Evolutionary conservation across 1,284 basidiomycete species (phyloP).

Genomic region (Cutaneotrichosporon sp.): DNA sequence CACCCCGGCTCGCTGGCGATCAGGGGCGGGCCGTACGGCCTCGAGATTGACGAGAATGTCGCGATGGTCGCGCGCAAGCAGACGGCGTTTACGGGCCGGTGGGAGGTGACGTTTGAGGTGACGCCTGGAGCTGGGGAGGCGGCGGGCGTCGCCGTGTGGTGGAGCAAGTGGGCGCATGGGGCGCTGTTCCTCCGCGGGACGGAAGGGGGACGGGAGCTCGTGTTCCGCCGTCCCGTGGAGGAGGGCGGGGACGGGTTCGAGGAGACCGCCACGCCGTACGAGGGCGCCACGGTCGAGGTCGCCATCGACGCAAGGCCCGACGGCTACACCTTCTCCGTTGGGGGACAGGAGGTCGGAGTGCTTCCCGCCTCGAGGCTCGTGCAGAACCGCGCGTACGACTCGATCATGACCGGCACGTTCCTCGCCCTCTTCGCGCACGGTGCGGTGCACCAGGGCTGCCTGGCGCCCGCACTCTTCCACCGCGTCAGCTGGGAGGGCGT

Average conservation of each 20-base stretch:
- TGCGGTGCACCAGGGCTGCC: neutral
- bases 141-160: constrained; percentile 27
- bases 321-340: too few species aligned
- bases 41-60: constrained; percentile 22
- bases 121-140: constrained; percentile 20
- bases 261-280: too few species aligned
- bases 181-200: neutral
- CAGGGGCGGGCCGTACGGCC: constrained; percentile 15
- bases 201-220: neutral
- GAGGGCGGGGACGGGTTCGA: too few species aligned
- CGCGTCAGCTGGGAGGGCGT: neutral
- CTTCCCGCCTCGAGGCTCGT: too few species aligned
- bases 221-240: too few species aligned
- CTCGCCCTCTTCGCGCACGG: constrained; percentile 1
- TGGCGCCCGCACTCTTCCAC: neutral
- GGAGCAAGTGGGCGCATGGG: constrained; percentile 4
- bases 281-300: too few species aligned
- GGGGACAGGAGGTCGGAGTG: too few species aligned
- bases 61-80: constrained; percentile 28
- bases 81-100: constrained; percentile 17
- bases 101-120: constrained; percentile 23
- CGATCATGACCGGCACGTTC: constrained; percentile 9
- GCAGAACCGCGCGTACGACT: too few species aligned
- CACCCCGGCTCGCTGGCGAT: neutral
- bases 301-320: too few species aligned